Percentiles rank a stretch among this genome's conserved stretches.
phyloP scores from a whole-genome alignment of 495 filamentous ascomycete genomes.

The Aspergillus campestris region DNA sequence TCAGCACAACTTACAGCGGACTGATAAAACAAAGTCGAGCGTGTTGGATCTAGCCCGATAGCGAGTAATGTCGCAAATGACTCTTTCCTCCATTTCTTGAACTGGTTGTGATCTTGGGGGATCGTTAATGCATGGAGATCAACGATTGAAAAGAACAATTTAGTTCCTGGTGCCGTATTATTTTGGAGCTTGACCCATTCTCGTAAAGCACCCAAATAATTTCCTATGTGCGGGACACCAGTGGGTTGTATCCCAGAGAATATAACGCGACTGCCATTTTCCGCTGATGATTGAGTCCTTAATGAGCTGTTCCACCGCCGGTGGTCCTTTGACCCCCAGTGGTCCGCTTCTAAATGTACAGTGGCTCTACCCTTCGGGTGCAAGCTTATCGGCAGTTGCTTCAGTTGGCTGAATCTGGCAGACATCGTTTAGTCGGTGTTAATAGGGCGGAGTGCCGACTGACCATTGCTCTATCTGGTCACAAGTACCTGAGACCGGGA shows the following conservation, averaged over 20 bases:
- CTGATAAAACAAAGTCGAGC: slow-evolving; percentile 80
- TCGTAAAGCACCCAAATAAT: slow-evolving; percentile 87
- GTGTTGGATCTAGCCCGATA: slow-evolving; percentile 68
- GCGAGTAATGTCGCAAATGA: slow-evolving; percentile 74
- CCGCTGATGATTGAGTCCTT: neutral
- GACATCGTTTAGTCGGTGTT: no score
- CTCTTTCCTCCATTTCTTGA: slow-evolving; percentile 59
- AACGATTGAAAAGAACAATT: slow-evolving; percentile 73
- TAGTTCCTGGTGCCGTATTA: slow-evolving; percentile 41
- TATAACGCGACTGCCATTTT: slow-evolving; percentile 25
- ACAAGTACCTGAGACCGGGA: no score
- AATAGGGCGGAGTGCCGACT: no score
- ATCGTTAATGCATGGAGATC: slow-evolving; percentile 90
- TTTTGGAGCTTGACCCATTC: slow-evolving; percentile 80
- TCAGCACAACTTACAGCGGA: slow-evolving; percentile 42
- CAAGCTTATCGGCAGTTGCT: no score
- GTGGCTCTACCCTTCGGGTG: no score
- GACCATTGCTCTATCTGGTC: no score
- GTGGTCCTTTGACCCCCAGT: no score
- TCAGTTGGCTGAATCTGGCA: no score
- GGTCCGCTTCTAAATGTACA: no score
- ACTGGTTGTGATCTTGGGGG: slow-evolving; percentile 48
- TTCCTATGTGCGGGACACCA: slow-evolving; percentile 89
- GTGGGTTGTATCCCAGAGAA: slow-evolving; percentile 98
- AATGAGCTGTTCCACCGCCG: no score